phyloP scores from a whole-genome alignment of 108 stramenopile genomes.

The Licmophora abbreviata region DNA sequence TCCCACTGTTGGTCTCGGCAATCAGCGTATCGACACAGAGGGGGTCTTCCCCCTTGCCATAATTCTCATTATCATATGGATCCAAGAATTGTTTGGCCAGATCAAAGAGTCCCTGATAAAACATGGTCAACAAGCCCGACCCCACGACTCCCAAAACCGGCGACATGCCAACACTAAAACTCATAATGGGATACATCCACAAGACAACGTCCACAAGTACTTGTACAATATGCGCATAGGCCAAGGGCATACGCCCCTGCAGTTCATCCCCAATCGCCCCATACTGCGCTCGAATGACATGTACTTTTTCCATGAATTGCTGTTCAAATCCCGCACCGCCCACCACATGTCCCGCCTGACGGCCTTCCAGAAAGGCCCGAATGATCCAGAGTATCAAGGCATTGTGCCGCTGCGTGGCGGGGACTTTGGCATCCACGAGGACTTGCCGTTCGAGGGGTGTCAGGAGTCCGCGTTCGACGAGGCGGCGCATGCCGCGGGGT shows the following conservation, averaged over 20 bases:
- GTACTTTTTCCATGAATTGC: conserved; percentile 80
- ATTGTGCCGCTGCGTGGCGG: conserved; percentile 83
- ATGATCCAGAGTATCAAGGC: conserved; percentile 83
- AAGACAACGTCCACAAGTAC: conserved; percentile 76
- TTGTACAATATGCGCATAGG: conserved; percentile 89
- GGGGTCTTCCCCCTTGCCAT: conserved; percentile 87
- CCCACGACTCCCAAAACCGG: conserved; percentile 66
- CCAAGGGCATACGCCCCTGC: conserved; percentile 84
- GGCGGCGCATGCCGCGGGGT: conserved; percentile 75
- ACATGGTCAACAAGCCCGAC: conserved; percentile 71
- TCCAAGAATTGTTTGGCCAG: conserved; percentile 89
- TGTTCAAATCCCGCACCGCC: conserved; percentile 79
- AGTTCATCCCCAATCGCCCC: conserved; percentile 83
- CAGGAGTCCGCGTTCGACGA: conserved; percentile 79
- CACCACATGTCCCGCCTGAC: conserved; percentile 64
- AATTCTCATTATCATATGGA: conserved; percentile 89
- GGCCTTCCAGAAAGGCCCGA: conserved; percentile 66
- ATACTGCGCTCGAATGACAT: conserved; percentile 76
- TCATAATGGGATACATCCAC: conserved; percentile 88
- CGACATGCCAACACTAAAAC: conserved; percentile 66
- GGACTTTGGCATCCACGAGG: conserved; percentile 62
- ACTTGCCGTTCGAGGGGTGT: conserved; percentile 65
- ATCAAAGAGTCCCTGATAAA: conserved; percentile 87
- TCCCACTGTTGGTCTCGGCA: conserved; percentile 83
- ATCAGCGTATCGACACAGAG: conserved; percentile 80